Conservation (phyloP, 2,329 filamentous ascomycete species). For the Trichoderma sp. region DNA sequence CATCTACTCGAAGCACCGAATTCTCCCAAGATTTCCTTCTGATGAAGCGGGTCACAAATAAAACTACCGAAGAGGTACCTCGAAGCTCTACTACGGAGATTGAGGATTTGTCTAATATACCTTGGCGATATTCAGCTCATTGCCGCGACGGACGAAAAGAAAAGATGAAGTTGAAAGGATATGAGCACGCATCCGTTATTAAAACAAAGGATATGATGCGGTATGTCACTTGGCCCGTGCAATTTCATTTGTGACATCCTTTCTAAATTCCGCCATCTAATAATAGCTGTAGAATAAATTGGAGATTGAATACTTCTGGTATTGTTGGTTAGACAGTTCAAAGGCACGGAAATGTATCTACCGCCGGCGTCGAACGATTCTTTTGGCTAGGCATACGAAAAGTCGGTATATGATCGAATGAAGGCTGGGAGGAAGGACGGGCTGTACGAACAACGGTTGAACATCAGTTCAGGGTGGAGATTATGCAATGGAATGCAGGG, state of each 20-base stretch:
- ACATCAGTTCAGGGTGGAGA: background rate
- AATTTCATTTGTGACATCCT: background rate
- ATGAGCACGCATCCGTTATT: background rate
- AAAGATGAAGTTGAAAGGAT: background rate
- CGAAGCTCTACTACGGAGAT: background rate
- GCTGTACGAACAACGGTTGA: background rate
- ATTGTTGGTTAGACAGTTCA: background rate
- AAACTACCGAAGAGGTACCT: background rate
- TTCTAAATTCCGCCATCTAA: background rate
- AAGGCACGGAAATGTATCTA: background rate
- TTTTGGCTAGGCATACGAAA: background rate
- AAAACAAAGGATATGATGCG: background rate
- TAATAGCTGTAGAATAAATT: background rate
- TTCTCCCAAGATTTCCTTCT: background rate
- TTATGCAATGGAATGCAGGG: background rate
- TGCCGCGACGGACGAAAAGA: background rate
- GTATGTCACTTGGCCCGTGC: background rate
- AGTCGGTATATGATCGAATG: background rate
- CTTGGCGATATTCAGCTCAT: background rate
- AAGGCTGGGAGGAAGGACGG: background rate
- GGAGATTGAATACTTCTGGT: background rate
- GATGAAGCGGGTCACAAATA: background rate
- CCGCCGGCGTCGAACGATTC: background rate
- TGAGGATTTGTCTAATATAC: background rate
- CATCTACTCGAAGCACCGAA: background rate